Conservation (phyloP, 1,284 basidiomycete genomes). For the Cryptococcus deneoformans region DNA sequence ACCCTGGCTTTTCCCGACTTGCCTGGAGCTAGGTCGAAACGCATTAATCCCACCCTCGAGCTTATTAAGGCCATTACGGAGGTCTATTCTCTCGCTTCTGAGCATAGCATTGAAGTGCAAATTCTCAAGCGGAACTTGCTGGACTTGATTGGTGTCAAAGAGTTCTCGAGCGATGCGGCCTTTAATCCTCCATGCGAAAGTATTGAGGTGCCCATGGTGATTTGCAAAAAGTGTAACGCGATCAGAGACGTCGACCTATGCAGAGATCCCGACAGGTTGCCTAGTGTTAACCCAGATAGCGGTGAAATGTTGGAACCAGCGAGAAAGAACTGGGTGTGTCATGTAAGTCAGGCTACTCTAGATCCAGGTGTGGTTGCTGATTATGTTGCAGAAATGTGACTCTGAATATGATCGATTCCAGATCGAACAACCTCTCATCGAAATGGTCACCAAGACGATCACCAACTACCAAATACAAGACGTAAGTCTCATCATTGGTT, state of each 20-base stretch:
- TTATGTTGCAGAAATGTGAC: slow-evolving; percentile 57
- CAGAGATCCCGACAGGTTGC: slow-evolving; percentile 82
- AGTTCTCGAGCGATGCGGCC: slow-evolving; percentile 77
- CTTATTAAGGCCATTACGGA: slow-evolving; percentile 88
- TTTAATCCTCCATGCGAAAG: slow-evolving; percentile 94
- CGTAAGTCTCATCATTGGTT: slow-evolving; percentile 50
- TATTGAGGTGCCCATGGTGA: slow-evolving; percentile 79
- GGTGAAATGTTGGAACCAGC: slow-evolving; percentile 47
- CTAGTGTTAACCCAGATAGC: slow-evolving; percentile 45
- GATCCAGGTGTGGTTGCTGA: too few relatives aligned
- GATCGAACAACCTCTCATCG: slow-evolving; percentile 84
- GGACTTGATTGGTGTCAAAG: slow-evolving; percentile 81
- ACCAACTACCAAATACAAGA: slow-evolving; percentile 85
- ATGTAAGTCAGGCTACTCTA: slow-evolving; percentile 26
- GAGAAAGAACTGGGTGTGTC: slow-evolving; percentile 48
- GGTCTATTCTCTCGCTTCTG: slow-evolving; percentile 71
- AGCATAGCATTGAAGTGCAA: slow-evolving; percentile 80
- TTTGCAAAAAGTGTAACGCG: slow-evolving; percentile 87
- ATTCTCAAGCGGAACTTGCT: slow-evolving; percentile 85
- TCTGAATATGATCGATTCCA: slow-evolving; percentile 80
- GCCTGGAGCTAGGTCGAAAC: slow-evolving; percentile 76
- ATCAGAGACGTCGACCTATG: slow-evolving; percentile 93
- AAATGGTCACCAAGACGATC: slow-evolving; percentile 68
- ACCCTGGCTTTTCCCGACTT: slow-evolving; percentile 78
- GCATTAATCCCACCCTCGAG: slow-evolving; percentile 77